Conservation (phyloP, 139 green algal genomes). For the Tetraselmis striata region DNA sequence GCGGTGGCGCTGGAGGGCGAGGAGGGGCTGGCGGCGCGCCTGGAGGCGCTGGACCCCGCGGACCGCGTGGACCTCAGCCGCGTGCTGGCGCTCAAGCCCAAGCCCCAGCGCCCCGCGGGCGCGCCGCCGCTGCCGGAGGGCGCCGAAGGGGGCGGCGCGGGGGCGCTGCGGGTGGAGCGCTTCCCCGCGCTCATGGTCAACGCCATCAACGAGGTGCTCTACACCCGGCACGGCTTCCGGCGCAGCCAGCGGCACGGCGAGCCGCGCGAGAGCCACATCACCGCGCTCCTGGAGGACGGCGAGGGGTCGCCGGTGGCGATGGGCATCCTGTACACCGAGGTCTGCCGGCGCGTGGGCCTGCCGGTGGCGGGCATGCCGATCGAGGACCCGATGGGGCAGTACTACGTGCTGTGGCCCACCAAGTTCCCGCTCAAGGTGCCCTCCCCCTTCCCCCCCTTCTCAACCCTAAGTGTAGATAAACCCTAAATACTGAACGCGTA, state of each 20-base stretch:
- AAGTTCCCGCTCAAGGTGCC: constrained; percentile 7
- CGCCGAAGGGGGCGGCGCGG: background rate
- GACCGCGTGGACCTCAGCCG: background rate
- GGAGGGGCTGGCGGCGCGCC: background rate
- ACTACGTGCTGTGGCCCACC: constrained; percentile 41
- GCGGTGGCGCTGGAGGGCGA: background rate
- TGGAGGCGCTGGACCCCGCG: background rate
- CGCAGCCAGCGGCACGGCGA: constrained; percentile 48
- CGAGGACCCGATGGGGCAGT: constrained; percentile 26
- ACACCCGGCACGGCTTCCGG: constrained; percentile 48
- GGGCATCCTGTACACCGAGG: constrained; percentile 55
- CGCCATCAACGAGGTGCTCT: constrained; percentile 55
- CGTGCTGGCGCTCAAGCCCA: background rate
- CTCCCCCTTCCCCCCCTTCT: too few relatives aligned
- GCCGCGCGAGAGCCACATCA: constrained; percentile 38
- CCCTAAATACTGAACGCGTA: too few relatives aligned
- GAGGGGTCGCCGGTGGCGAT: constrained; percentile 39
- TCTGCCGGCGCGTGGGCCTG: constrained; percentile 43
- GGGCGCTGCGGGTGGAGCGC: background rate
- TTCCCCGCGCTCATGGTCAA: constrained; percentile 28
- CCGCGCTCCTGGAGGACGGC: constrained; percentile 45
- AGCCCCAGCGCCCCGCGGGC: background rate
- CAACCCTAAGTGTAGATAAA: too few relatives aligned
- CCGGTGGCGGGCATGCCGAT: constrained; percentile 25
- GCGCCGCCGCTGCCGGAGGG: background rate